A percentile compares a stretch with the other conserved stretches of the same genome.
These are phyloP conservation scores for Blastobotrys attinorum DNA, from an alignment of 805 yeast genomes.

Conservation along the genomic window DNA sequence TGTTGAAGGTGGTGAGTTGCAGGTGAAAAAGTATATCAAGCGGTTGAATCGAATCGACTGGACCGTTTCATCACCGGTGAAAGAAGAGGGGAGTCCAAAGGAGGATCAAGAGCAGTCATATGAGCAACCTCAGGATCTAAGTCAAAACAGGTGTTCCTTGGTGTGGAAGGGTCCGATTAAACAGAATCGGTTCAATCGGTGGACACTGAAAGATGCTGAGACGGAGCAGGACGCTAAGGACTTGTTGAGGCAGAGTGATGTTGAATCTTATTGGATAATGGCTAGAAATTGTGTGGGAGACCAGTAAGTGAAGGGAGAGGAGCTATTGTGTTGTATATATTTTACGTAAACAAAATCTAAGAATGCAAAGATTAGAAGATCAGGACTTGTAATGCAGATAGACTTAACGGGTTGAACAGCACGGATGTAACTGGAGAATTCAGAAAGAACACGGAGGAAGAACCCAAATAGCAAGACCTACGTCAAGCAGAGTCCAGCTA, in stretches of 20 bases:
- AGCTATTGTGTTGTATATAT: too few species aligned
- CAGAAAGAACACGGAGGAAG: too few species aligned
- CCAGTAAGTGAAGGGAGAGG: too few species aligned
- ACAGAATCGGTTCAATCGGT: conserved; percentile 49
- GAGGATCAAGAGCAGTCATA: conserved; percentile 10
- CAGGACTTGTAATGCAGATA: too few species aligned
- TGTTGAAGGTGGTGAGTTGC: conserved; percentile 65
- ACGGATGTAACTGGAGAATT: too few species aligned
- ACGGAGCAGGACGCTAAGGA: conserved; percentile 44
- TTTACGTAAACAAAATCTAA: too few species aligned
- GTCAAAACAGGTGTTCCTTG: conserved; percentile 38
- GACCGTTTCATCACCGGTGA: conserved; percentile 43
- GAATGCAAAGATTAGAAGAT: too few species aligned
- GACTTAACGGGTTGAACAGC: too few species aligned
- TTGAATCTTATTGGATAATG: conserved; percentile 55
- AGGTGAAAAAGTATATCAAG: conserved; percentile 54
- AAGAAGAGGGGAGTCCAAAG: conserved; percentile 13
- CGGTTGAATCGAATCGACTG: conserved; percentile 63
- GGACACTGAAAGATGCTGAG: conserved; percentile 56
- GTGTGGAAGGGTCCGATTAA: conserved; percentile 68
- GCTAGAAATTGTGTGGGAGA: conserved; percentile 10
- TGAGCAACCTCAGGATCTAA: conserved; percentile 31
- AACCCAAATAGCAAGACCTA: too few species aligned
- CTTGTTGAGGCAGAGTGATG: conserved; percentile 42
- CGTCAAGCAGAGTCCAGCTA: too few species aligned